phyloP scores from a whole-genome alignment of 2,329 filamentous ascomycete species.

The Helotiales sp. region DNA sequence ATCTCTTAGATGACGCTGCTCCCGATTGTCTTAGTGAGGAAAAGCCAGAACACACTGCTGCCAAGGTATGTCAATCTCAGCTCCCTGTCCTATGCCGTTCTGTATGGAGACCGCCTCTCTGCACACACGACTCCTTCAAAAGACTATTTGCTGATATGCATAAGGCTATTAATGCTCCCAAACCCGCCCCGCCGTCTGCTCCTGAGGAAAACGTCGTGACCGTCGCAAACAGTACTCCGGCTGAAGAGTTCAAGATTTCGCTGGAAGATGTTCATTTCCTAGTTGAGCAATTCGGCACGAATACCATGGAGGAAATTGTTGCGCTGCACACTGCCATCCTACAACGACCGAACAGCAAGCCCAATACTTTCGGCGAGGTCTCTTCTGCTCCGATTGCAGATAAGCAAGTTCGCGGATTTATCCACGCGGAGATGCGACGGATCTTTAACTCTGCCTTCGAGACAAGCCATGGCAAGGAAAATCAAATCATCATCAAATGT shows the following conservation, averaged over 20 bases:
- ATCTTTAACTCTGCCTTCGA: conserved; percentile 65
- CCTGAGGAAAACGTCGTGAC: not conserved
- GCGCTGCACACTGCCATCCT: conserved; percentile 55
- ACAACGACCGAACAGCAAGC: conserved; percentile 53
- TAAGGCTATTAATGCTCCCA: too few species aligned
- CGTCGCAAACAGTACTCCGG: not conserved
- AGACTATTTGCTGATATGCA: too few species aligned
- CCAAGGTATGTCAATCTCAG: conserved; percentile 15
- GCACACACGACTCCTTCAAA: not conserved
- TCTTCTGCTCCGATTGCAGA: conserved; percentile 56
- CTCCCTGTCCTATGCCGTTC: too few species aligned
- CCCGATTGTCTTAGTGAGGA: conserved; percentile 3
- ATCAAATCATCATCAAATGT: conserved; percentile 58
- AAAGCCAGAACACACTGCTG: not conserved
- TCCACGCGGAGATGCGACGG: conserved; percentile 58
- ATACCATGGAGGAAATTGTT: conserved; percentile 50
- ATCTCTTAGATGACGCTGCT: conserved; percentile 48
- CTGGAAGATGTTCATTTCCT: conserved; percentile 46
- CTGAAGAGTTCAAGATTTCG: conserved; percentile 35
- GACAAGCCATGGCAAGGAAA: conserved; percentile 58
- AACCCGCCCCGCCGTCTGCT: not conserved
- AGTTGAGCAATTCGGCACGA: conserved; percentile 49
- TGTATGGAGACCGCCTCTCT: not conserved
- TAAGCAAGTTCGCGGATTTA: conserved; percentile 59
- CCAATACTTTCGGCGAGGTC: conserved; percentile 54